Conservation (phyloP, 2,329 filamentous ascomycete species). For the Trichoderma hamatum region DNA sequence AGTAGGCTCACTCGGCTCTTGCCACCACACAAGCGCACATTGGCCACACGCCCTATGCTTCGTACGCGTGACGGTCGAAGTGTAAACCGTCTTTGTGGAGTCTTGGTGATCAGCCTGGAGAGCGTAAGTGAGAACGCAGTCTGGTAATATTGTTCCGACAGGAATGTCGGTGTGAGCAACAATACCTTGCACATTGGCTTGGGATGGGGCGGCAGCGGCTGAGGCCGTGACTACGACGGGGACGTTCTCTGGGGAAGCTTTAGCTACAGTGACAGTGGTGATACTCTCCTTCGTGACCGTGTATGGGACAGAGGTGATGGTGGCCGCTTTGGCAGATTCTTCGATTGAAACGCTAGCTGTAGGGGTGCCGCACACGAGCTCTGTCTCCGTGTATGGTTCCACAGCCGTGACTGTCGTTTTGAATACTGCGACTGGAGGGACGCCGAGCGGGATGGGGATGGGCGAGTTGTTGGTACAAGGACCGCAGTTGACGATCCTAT, state of each 20-base stretch:
- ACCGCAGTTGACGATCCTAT: constrained; percentile 34
- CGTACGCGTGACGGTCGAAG: background rate
- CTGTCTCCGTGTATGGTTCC: constrained; percentile 25
- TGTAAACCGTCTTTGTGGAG: background rate
- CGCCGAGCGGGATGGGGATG: constrained; percentile 25
- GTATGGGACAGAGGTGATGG: background rate
- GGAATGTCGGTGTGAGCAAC: background rate
- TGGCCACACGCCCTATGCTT: background rate
- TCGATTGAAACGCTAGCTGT: background rate
- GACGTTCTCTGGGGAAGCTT: background rate
- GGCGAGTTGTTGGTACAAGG: constrained; percentile 31
- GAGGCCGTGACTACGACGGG: background rate
- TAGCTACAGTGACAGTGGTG: background rate
- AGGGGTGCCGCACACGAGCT: constrained; percentile 26
- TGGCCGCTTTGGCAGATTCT: background rate
- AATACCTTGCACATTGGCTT: background rate
- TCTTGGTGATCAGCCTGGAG: background rate
- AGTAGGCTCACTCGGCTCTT: background rate
- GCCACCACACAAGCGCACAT: constrained; percentile 6
- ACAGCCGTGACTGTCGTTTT: constrained; percentile 32
- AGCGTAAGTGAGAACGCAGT: background rate
- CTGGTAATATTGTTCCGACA: background rate
- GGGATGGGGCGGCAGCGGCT: background rate
- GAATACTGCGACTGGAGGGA: constrained; percentile 32
- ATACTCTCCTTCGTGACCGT: background rate